These are phyloP conservation scores for Annona squamosa DNA, from an alignment of 164 flowering plant species.

Conservation along the genomic window DNA sequence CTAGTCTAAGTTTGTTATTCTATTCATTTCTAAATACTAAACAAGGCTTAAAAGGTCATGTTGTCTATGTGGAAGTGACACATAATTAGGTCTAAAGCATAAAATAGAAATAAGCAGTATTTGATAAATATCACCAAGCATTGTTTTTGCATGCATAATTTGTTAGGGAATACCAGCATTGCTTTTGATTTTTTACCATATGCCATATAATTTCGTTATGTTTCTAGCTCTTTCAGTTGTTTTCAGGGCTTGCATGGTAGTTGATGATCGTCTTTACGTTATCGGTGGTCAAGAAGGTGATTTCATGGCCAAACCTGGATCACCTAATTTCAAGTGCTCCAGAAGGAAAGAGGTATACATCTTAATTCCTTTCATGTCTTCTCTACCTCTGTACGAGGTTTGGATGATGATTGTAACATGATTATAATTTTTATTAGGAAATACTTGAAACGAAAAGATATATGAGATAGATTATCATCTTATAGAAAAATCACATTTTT, in stretches of 20 bases:
- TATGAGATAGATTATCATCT: too few relatives aligned
- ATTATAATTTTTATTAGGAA: too few relatives aligned
- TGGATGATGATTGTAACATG: neutral
- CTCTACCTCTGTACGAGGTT: neutral
- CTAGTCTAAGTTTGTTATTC: too few relatives aligned
- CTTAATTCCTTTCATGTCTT: neutral
- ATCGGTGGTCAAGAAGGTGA: constrained; percentile 99
- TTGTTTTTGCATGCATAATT: neutral
- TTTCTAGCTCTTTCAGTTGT: neutral
- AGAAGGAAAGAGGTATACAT: constrained; percentile 76
- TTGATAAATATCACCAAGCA: neutral
- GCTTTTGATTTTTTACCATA: neutral
- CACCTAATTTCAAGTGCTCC: constrained; percentile 93
- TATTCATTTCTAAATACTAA: neutral
- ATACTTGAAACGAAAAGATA: too few relatives aligned
- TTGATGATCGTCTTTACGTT: constrained; percentile 58
- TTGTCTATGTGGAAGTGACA: neutral
- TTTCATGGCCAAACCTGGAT: constrained; percentile 95
- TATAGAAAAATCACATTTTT: too few relatives aligned
- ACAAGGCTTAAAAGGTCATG: neutral
- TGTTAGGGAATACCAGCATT: neutral
- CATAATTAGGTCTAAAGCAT: neutral
- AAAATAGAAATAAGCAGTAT: neutral
- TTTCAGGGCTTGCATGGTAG: constrained; percentile 75
- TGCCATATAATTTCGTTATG: neutral